Evolutionary conservation across 805 yeast species (phyloP).

Genomic region (Suhomyces vadensis): DNA sequence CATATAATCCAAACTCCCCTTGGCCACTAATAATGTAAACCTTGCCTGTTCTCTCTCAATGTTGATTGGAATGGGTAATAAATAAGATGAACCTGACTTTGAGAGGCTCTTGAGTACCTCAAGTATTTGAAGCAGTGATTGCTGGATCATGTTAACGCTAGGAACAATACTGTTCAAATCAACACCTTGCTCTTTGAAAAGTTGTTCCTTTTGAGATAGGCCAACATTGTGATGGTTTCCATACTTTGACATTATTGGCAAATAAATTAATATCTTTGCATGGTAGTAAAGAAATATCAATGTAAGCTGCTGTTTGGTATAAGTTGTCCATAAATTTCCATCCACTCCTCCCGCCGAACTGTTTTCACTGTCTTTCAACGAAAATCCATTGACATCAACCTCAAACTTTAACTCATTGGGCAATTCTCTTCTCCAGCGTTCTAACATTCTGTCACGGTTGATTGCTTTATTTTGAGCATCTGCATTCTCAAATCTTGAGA

Average conservation of each 20-base stretch:
- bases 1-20: slow-evolving; percentile 77
- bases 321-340: slow-evolving; percentile 25
- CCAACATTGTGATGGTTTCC: slow-evolving; percentile 46
- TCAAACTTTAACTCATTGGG: slow-evolving; percentile 64
- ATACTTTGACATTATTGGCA: slow-evolving; percentile 42
- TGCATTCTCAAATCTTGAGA: slow-evolving; percentile 51
- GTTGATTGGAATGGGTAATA: slow-evolving; percentile 65
- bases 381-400: slow-evolving; percentile 57
- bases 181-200: slow-evolving; percentile 36
- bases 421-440: slow-evolving; percentile 74
- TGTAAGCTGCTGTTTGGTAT: slow-evolving; percentile 49
- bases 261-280: slow-evolving; percentile 43
- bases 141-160: slow-evolving; percentile 67
- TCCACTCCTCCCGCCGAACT: slow-evolving; percentile 10
- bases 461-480: slow-evolving; percentile 30
- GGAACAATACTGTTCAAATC: slow-evolving; percentile 38
- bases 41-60: slow-evolving; percentile 63
- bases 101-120: slow-evolving; percentile 49
- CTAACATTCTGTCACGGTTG: slow-evolving; percentile 63
- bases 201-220: slow-evolving; percentile 37
- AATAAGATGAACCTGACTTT: slow-evolving; percentile 37
- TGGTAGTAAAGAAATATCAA: slow-evolving; percentile 49
- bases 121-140: slow-evolving; percentile 61
- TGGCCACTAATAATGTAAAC: slow-evolving; percentile 63
- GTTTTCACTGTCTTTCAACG: slow-evolving; percentile 33